Base-by-base conservation (phyloP, 2,329 filamentous ascomycete species). In the Ceratocystis lukuohia region DNA sequence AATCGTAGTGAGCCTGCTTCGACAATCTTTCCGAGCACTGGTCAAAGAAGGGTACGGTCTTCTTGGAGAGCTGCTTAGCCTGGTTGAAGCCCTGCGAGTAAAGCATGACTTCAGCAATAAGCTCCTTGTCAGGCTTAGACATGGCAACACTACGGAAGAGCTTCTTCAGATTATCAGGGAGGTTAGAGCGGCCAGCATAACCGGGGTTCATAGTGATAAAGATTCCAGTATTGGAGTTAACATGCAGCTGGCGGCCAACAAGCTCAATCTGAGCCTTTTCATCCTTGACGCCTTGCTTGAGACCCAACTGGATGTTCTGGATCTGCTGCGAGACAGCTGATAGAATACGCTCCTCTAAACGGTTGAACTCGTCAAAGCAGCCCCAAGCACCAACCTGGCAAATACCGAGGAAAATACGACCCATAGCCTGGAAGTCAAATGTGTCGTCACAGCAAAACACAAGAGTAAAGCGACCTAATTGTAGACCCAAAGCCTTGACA, bases 161-260 rank as follows among this genome's bases (percentile, higher is more conserved):
- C 78, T 99, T 99, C 85, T 99, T 99, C 79, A 99, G 77, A 75
- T 99, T 99, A 78, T 99, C 94, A 1, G 94, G 94, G 73, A 99
- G 79, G 77, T 99, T 99, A 62, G 94, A 99, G 76, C 94, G 90
- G 67, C 94, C 94, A 65, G 94, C 94, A 77, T 99, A 99, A 64
- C 94, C 94, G 75, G 94, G 94, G 76, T 99, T 99, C 95, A 99
- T 99, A 48, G 94, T 99, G 75, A 99, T 99, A 80, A 99, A 99
- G 74, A 99, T 94, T 71, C 94, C 94, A 63, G 95, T 97, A 74
- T 96, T 96, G 69, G 83, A 82, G 72, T 96, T 95, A 70, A 99
- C 94, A 69, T 82, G 85, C 61, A 99, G 82, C 71, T 95, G 91
- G 66, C 94, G 89, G 62, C 93, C 93, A 65, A 97, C 89, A 22